Evolutionary conservation across 768 basidiomycete genomes (phyloP).

Genomic region (Roridomyces roridus): DNA sequence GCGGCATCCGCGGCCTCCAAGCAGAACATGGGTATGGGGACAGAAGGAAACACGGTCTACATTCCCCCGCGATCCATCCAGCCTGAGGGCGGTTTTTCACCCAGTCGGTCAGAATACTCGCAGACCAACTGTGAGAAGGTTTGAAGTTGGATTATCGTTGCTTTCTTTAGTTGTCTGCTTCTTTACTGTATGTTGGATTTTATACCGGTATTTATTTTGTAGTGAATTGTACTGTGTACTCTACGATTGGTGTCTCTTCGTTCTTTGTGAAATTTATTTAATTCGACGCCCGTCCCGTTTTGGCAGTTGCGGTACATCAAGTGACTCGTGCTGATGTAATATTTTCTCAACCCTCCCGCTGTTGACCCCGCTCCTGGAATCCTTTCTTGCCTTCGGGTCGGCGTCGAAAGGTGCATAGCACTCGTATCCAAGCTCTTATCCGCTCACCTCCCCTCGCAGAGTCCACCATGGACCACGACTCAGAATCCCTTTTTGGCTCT

Average conservation of each 20-base stretch:
- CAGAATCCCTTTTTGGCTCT: conserved; percentile 83
- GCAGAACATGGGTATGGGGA: background rate
- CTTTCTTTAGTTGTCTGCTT: background rate
- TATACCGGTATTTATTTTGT: conserved; percentile 4
- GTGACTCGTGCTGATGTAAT: too few species aligned
- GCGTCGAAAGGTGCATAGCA: conserved; percentile 2
- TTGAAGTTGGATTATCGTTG: background rate
- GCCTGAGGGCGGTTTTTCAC: conserved; percentile 6
- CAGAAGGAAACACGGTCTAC: conserved; percentile 1
- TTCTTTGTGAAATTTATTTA: background rate
- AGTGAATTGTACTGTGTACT: conserved; percentile 6
- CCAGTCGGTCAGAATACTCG: conserved; percentile 8
- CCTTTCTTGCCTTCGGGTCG: conserved; percentile 8
- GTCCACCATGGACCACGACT: conserved; percentile 45
- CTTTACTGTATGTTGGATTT: background rate
- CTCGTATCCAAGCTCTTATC: background rate
- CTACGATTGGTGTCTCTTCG: background rate
- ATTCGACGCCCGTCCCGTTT: too few species aligned
- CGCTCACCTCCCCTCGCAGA: conserved; percentile 8
- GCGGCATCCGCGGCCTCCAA: conserved; percentile 2
- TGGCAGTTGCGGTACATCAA: too few species aligned
- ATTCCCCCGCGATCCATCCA: conserved; percentile 7
- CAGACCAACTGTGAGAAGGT: conserved; percentile 11
- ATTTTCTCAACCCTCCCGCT: too few species aligned
- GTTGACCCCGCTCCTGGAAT: too few species aligned